Evolutionary conservation across 768 basidiomycete species (phyloP), one percentile per base, ranked within the genome.

Genomic region (Baorangia bicolor): DNA sequence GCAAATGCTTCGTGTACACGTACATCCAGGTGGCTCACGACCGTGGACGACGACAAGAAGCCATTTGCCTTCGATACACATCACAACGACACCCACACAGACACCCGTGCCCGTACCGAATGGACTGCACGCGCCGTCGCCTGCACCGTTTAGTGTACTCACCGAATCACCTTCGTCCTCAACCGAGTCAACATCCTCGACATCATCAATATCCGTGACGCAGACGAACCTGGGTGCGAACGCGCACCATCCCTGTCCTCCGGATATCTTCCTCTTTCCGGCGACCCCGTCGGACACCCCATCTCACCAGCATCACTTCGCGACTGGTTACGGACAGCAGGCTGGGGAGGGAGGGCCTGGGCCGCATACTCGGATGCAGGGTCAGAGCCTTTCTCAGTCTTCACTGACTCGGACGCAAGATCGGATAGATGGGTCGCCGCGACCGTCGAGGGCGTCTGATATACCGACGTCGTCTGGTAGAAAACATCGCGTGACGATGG

Each of bases 401-500:
- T 33, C 16, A 20, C n/a, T 51, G 53, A 3, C 35, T 10, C 59
- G 35, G 46, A 42, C 23, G 18, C 68, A 55, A 16, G 59, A 53
- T 38, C 63, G 64, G 47, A 34, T 14, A 40, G 58, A 61, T 0
- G 58, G 61, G 16, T 68, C 60, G 1, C 55, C 60, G 8, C 47
- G 59, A 38, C 61, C 64, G 41, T 51, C 57, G 23, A 61, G 48
- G 53, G 12, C 25, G 14, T 37, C 51, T 1, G 63, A 61, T 5
- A n/a, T 51, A 31, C 63, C 65, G 20, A 56, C 53, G 40, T 51
- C 60, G 5, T 60, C 57, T 34, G 53, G 57, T 2, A 70, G 75
- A 55, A 78, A 73, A 54, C 81, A 78, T 57, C 76, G 82, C 5
- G 78, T 87, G 56, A 84, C 81, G 53, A 88, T 88, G 87, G 87